Conservation (phyloP, 1,284 basidiomycete genomes). For the Porodaedalea pini region DNA sequence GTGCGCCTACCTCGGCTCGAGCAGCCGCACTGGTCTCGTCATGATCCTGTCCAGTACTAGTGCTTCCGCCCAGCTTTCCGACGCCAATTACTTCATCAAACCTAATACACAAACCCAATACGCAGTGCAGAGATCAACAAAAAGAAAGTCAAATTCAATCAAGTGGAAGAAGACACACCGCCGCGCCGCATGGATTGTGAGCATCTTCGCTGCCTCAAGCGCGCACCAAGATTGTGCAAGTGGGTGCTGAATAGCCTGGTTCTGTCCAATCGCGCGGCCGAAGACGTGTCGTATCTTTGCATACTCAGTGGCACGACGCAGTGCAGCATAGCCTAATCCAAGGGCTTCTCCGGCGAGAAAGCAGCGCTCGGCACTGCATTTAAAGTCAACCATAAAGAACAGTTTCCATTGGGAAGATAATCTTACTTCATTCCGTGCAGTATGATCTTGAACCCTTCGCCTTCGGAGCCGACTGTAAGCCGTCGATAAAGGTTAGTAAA, state of each 20-base stretch:
- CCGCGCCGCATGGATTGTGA: conserved; percentile 29
- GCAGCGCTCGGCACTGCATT: conserved; percentile 38
- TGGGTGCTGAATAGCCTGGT: conserved; percentile 32
- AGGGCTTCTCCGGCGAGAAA: conserved; percentile 39
- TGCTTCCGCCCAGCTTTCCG: too few relatives aligned
- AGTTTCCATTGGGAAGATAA: not conserved
- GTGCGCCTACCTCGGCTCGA: conserved; percentile 27
- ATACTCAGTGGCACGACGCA: conserved; percentile 26
- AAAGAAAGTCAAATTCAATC: not conserved
- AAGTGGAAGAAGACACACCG: conserved; percentile 20
- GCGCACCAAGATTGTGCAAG: conserved; percentile 30
- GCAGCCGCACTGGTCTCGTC: not conserved
- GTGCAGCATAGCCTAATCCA: conserved; percentile 27
- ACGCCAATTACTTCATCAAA: conserved; percentile 17
- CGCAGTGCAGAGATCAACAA: not conserved
- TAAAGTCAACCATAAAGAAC: conserved; percentile 22
- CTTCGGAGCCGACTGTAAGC: conserved; percentile 31
- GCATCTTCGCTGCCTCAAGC: conserved; percentile 30
- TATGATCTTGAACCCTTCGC: conserved; percentile 36
- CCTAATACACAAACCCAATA: not conserved
- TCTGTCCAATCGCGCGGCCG: conserved; percentile 30
- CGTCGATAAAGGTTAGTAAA: not conserved
- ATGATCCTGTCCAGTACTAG: not conserved
- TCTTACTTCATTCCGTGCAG: conserved; percentile 27
- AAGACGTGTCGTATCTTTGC: conserved; percentile 30